Evolutionary conservation across 208 protist species (phyloP).

Genomic region (Acanthamoeba culbertsoni): DNA sequence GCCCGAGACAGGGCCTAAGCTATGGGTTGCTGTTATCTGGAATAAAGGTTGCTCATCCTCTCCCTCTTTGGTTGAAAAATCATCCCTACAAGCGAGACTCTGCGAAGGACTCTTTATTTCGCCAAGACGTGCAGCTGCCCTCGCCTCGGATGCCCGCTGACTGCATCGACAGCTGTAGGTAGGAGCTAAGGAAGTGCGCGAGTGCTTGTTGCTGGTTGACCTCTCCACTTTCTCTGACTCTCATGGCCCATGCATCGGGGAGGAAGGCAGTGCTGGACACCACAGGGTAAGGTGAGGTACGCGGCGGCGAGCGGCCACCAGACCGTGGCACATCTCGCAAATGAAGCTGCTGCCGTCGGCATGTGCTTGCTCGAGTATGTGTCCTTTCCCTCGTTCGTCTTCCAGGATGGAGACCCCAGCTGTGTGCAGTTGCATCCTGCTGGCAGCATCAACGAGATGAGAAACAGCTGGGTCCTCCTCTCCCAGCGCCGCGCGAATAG

Average conservation of each 20-base stretch:
- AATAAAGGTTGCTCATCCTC: no score
- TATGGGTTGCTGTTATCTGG: no score
- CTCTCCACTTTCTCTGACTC: no score
- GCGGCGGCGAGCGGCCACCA: neutral
- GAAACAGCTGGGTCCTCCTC: neutral
- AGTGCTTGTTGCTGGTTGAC: no score
- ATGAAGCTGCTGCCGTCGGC: neutral
- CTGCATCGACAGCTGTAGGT: no score
- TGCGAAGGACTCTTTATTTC: no score
- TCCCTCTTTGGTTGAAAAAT: no score
- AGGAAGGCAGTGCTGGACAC: neutral
- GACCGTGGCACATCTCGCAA: neutral
- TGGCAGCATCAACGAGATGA: neutral
- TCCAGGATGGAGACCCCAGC: neutral
- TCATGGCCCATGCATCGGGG: neutral
- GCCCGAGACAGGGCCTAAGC: constrained; percentile 28
- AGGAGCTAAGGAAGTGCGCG: no score
- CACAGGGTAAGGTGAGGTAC: neutral
- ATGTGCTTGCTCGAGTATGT: neutral
- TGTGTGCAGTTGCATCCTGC: neutral
- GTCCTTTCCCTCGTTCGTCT: neutral
- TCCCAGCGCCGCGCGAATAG: neutral
- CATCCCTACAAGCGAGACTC: no score
- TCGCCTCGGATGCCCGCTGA: no score
- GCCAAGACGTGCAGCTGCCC: no score